Evolutionary conservation across 129 eudicot genomes (phyloP).

Genomic region (Glebionis coronaria): DNA sequence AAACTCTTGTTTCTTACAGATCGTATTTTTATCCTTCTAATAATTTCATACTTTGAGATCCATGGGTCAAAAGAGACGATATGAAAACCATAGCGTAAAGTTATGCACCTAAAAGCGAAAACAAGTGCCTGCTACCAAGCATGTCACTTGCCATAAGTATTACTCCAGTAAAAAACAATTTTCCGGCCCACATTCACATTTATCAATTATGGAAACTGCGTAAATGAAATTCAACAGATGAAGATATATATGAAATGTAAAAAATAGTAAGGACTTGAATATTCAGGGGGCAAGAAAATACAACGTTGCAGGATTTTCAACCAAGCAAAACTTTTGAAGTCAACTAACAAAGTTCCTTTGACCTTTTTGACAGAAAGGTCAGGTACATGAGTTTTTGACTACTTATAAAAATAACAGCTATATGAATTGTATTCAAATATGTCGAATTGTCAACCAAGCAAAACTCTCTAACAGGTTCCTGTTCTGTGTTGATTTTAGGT

Average conservation of each 20-base stretch:
- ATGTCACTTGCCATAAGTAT: background rate
- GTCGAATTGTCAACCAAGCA: constrained; percentile 15
- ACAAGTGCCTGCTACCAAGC: background rate
- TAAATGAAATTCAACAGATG: background rate
- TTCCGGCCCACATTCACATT: constrained; percentile 8
- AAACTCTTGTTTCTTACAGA: constrained; percentile 4
- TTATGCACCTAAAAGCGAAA: constrained; percentile 7
- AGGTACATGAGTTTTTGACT: constrained; percentile 5
- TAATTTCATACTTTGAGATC: constrained; percentile 2
- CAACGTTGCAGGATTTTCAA: background rate
- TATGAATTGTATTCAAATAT: constrained; percentile 10
- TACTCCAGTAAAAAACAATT: background rate
- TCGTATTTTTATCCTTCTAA: background rate
- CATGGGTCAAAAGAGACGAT: constrained; percentile 10
- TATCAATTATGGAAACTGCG: background rate
- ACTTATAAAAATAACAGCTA: too few relatives aligned
- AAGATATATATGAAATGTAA: background rate
- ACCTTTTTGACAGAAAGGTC: constrained; percentile 15
- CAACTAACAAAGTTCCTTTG: constrained; percentile 12
- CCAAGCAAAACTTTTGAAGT: constrained; percentile 13
- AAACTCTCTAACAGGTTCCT: background rate
- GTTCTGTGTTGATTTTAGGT: background rate
- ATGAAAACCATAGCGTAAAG: background rate
- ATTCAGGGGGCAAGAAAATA: constrained; percentile 18
- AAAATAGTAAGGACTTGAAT: background rate